Evolutionary conservation across 768 basidiomycete species (phyloP).

Genomic region (Mrakia frigida): DNA sequence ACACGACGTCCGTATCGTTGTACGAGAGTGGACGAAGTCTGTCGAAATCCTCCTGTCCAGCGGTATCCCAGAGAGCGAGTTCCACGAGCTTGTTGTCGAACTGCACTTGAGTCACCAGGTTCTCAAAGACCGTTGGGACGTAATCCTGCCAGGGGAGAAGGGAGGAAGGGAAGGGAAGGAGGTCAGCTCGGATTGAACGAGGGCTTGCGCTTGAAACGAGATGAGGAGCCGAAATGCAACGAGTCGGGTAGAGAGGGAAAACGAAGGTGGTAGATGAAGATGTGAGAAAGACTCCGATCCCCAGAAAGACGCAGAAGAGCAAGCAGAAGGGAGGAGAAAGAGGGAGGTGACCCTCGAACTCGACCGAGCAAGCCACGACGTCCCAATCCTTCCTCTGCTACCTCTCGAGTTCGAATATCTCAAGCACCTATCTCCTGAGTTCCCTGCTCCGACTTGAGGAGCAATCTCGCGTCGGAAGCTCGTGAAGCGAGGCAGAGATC

Average conservation of each 20-base stretch:
- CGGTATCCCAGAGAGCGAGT: constrained; percentile 97
- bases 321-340: no score
- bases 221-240: not conserved
- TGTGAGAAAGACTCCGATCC: no score
- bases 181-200: not conserved
- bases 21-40: constrained; percentile 44
- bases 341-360: no score
- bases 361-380: no score
- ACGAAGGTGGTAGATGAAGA: no score
- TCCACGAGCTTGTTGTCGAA: constrained; percentile 86
- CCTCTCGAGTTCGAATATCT: no score
- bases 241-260: no score
- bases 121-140: constrained; percentile 45
- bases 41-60: constrained; percentile 84
- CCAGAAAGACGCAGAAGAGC: no score
- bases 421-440: no score
- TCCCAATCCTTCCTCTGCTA: no score
- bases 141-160: constrained; percentile 57
- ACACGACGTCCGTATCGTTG: constrained; percentile 46
- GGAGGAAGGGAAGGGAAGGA: not conserved
- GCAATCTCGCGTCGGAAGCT: no score
- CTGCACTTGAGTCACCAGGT: constrained; percentile 55
- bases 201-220: not conserved
- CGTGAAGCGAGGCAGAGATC: not conserved
- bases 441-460: no score